Base-by-base conservation (phyloP, 2,329 filamentous ascomycete species). In the Ramularia endophylla region DNA sequence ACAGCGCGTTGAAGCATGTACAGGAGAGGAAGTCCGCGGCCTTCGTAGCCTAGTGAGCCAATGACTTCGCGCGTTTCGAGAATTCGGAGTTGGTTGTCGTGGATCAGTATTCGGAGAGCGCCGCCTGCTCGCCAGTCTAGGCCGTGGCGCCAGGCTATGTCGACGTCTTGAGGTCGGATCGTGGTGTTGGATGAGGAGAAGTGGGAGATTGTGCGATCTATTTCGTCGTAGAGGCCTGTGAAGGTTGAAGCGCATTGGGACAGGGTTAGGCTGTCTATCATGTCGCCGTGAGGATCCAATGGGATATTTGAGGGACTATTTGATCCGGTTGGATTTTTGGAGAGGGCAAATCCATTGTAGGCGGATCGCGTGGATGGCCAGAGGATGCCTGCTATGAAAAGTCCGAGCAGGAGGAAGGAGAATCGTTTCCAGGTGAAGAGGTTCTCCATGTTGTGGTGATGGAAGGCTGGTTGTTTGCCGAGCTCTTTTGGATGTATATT, bases 1-100 rank as follows among this genome's bases (percentile, higher is more conserved):
- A 74, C 54, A 2, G 71, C 69, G 13, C 69, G 67, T 41, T 73
- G 59, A 15, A 74, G 54, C 9, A 69, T 61, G 41, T 66, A 61
- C 5, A 73, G 55, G 0, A 66, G 65, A 1, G 67, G 66, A 11
- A 55, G 37, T 2, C 43, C 35, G 18, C 54, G 51, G 9, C 41
- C 30, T n/a, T 40, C 43, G 17, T 47, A 48, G 28, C 39, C 50
- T 27, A 44, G 44, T 25, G 52, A 47, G 0, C 50, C 52, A 36
- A 49, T 40, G 2, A 52, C 36, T 3, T 40, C 54, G 29, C 50
- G 51, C 13, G 53, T 47, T 17, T 54, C 43, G 3, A 54, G 35
- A 28, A 56, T 46, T 3, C 55, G 50, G 2, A 56, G 42, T 22
- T 56, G 46, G 40, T 57, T 57, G 37, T 58, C 46, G 27, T 55